phyloP scores from a whole-genome alignment of 345 rosid species.

The Laguncularia racemosa region DNA sequence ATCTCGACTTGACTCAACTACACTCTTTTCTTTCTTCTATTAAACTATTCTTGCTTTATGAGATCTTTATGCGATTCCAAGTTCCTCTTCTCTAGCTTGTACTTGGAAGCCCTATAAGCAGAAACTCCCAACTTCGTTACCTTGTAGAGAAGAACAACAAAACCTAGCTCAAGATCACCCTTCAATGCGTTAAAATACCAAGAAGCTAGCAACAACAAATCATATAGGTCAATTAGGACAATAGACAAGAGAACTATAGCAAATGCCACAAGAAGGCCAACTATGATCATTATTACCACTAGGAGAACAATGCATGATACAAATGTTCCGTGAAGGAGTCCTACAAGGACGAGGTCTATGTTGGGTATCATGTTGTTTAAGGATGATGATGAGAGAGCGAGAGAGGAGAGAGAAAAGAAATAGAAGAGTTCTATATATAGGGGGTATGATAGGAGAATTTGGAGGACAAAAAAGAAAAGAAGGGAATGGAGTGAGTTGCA shows the following conservation, averaged over 20 bases:
- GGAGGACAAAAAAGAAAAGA: slow-evolving; percentile 1
- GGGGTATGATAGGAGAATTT: too few species aligned
- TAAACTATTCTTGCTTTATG: too few species aligned
- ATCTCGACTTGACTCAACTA: too few species aligned
- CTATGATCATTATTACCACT: slow-evolving; percentile 8
- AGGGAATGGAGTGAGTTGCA: slow-evolving; percentile 33
- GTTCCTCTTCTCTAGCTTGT: too few species aligned
- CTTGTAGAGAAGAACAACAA: slow-evolving; percentile 16
- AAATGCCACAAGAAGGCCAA: slow-evolving; percentile 17
- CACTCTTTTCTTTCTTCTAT: too few species aligned
- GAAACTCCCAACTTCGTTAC: slow-evolving; percentile 2
- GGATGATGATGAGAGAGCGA: not conserved
- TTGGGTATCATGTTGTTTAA: slow-evolving; percentile 21
- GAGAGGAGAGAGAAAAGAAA: not conserved
- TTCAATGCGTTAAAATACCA: not conserved
- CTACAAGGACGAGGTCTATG: slow-evolving; percentile 27
- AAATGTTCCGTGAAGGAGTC: slow-evolving; percentile 26
- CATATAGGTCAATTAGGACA: slow-evolving; percentile 17
- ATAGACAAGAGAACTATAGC: slow-evolving; percentile 15
- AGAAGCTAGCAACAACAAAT: not conserved
- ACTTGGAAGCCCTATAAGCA: not conserved
- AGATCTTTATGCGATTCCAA: too few species aligned
- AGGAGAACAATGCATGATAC: slow-evolving; percentile 16
- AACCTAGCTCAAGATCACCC: slow-evolving; percentile 27
- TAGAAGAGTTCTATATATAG: not conserved